phyloP scores from a whole-genome alignment of 2,329 filamentous ascomycete genomes.

The Cephalotrichum gorgonifer region DNA sequence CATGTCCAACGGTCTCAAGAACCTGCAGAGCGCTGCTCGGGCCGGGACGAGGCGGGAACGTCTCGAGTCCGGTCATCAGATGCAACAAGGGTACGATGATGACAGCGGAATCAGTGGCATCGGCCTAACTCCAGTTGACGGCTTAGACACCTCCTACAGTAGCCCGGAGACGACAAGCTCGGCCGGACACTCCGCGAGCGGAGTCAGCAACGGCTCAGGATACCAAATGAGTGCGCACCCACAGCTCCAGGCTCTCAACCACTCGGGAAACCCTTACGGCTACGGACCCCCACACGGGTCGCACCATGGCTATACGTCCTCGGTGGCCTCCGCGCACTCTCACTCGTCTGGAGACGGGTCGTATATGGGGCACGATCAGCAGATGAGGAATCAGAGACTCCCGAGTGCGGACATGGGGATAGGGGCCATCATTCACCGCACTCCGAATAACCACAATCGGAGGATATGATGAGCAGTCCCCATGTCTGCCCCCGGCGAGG shows the following conservation, averaged over 20 bases:
- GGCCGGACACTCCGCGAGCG: constrained; percentile 22
- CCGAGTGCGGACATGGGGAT: constrained; percentile 53
- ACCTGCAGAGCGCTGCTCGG: constrained; percentile 60
- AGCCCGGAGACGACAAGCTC: constrained; percentile 40
- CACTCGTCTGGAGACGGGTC: constrained; percentile 1
- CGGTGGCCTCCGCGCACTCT: constrained; percentile 32
- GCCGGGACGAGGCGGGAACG: constrained; percentile 56
- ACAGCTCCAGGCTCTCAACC: constrained; percentile 11
- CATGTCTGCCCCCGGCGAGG: background rate
- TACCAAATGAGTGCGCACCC: constrained; percentile 5
- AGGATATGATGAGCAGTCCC: constrained; percentile 11
- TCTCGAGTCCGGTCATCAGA: constrained; percentile 34
- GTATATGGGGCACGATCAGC: constrained; percentile 13
- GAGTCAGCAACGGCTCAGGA: constrained; percentile 13
- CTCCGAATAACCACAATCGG: background rate
- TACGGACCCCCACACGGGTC: constrained; percentile 13
- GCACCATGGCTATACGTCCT: constrained; percentile 40
- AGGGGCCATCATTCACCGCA: constrained; percentile 45
- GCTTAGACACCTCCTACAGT: constrained; percentile 46
- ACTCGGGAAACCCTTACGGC: constrained; percentile 9
- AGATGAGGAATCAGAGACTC: constrained; percentile 7
- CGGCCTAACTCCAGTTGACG: constrained; percentile 48
- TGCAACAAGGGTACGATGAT: constrained; percentile 50
- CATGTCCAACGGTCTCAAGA: constrained; percentile 76
- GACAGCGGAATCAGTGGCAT: constrained; percentile 61